Evolutionary conservation across 305 asterid species (phyloP).

Genomic region (Fraxinus platypoda): DNA sequence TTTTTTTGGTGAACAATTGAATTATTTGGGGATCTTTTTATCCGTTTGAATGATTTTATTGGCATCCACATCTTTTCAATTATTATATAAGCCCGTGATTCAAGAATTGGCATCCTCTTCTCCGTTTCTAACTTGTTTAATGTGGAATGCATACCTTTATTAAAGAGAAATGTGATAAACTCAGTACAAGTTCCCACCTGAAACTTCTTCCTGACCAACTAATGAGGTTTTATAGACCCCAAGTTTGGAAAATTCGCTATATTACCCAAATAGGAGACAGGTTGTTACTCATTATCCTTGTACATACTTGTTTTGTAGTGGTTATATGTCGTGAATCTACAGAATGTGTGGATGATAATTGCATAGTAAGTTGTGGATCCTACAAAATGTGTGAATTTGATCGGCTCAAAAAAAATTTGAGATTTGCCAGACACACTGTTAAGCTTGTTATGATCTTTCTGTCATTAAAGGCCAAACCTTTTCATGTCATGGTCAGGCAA

Average conservation of each 20-base stretch:
- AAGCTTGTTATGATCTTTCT: neutral
- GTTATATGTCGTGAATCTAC: neutral
- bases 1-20: neutral
- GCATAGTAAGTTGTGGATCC: neutral
- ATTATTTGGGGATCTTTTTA: slow-evolving; percentile 14
- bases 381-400: neutral
- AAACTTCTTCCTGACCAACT: neutral
- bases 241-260: neutral
- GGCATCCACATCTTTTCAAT: neutral
- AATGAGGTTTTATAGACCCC: neutral
- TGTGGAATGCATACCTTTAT: neutral
- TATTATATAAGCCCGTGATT: neutral
- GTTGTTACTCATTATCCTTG: neutral
- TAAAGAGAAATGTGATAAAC: neutral
- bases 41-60: neutral
- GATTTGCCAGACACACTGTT: neutral
- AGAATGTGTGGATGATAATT: neutral
- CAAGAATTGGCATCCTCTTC: neutral
- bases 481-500: neutral
- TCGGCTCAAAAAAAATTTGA: neutral
- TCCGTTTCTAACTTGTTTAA: neutral
- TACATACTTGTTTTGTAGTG: neutral
- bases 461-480: neutral
- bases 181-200: neutral
- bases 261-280: neutral